A percentile compares a stretch with the other conserved stretches of the same genome.
Evolutionary conservation across 257 asterid species (phyloP).

Genomic region (Anisodus tanguticus): DNA sequence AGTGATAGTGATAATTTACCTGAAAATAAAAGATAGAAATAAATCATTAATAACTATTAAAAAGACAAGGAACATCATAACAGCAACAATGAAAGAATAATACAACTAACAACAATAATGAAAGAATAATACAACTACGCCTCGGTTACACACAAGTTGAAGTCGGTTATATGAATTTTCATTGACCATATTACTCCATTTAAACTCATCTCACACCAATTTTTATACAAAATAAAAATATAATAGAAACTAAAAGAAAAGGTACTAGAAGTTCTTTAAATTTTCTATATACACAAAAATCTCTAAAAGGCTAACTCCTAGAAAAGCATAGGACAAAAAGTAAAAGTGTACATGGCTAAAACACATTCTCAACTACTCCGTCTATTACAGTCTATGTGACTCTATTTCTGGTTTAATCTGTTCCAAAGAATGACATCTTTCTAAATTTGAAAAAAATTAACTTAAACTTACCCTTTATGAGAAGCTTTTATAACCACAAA

Average conservation of each 20-base stretch:
- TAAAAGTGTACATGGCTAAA: not conserved
- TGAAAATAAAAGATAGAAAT: constrained; percentile 39
- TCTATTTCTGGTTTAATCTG: not conserved
- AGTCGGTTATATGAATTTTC: not conserved
- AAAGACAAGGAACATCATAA: not conserved
- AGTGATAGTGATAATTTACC: constrained; percentile 73
- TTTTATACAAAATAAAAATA: too few species aligned
- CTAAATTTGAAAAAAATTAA: not conserved
- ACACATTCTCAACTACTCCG: not conserved
- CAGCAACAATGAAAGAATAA: not conserved
- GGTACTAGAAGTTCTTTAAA: not conserved
- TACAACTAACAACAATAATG: too few species aligned
- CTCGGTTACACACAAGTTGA: not conserved
- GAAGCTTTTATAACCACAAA: constrained; percentile 2
- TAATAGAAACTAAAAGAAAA: too few species aligned
- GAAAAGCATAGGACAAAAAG: not conserved
- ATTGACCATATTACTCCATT: too few species aligned
- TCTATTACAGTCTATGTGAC: not conserved
- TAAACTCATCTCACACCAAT: too few species aligned
- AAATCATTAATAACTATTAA: constrained; percentile 1
- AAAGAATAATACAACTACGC: not conserved
- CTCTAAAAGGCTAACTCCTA: not conserved
- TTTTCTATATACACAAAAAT: not conserved
- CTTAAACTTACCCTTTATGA: not conserved
- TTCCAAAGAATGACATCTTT: not conserved